Evolutionary conservation across 73 alveolate genomes (phyloP).

Genomic region (Tetrahymena elliotti): DNA sequence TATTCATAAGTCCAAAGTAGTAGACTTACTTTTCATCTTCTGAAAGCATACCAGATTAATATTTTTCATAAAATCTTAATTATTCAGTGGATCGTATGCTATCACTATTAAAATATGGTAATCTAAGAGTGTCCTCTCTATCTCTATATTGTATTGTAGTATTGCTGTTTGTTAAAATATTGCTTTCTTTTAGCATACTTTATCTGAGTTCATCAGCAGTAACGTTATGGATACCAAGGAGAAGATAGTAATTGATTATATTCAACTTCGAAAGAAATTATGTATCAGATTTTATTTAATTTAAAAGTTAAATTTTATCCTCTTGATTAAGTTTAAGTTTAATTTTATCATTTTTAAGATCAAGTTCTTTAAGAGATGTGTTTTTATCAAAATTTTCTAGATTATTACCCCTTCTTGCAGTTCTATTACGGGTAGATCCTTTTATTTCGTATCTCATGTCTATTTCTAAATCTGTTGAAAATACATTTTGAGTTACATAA

Average conservation of each 20-base stretch:
- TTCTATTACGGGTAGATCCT: not conserved
- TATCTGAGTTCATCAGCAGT: not conserved
- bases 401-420: not conserved
- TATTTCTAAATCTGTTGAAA: not conserved
- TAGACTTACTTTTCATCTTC: not conserved
- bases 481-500: not conserved
- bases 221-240: not conserved
- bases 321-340: not conserved
- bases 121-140: not conserved
- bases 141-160: not conserved
- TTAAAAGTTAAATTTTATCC: not conserved
- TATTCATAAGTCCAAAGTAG: not conserved
- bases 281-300: not conserved
- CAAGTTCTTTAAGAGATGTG: not conserved
- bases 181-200: not conserved
- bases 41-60: not conserved
- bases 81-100: not conserved
- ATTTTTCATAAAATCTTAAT: not conserved
- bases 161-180: not conserved
- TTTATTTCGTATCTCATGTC: not conserved
- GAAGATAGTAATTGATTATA: not conserved
- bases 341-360: not conserved
- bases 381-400: not conserved
- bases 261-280: not conserved
- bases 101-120: not conserved